These are phyloP conservation scores for Abortiporus biennis DNA, from an alignment of 1,284 basidiomycete species.

Conservation along the genomic window DNA sequence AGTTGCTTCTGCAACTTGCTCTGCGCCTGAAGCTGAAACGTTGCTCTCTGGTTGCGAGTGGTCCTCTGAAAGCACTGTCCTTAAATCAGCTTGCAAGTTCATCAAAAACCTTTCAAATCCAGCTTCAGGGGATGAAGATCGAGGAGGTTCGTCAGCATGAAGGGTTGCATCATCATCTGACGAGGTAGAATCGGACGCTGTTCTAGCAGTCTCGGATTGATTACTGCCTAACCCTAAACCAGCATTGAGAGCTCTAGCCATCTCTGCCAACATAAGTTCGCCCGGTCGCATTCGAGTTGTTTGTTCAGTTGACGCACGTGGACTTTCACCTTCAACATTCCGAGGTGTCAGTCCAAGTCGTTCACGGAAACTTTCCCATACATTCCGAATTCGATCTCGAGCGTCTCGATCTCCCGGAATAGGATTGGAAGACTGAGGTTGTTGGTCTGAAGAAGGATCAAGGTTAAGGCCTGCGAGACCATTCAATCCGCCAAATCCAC, in stretches of 20 bases:
- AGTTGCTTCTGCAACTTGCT: neutral
- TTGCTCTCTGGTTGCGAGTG: constrained; percentile 3
- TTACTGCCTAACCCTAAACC: constrained; percentile 45
- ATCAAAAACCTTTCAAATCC: constrained; percentile 73
- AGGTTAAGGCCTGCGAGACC: constrained; percentile 17
- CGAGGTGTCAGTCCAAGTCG: constrained; percentile 42
- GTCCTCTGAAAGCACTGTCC: constrained; percentile 43
- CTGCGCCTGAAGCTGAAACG: constrained; percentile 8
- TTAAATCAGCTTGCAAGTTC: constrained; percentile 65
- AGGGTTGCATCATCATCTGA: constrained; percentile 6
- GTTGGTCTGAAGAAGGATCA: constrained; percentile 34
- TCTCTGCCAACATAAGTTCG: constrained; percentile 64
- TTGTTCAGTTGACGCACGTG: constrained; percentile 9
- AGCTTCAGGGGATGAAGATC: constrained; percentile 48
- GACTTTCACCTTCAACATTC: constrained; percentile 7
- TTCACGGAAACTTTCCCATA: constrained; percentile 62
- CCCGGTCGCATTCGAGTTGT: constrained; percentile 21
- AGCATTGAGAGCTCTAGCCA: constrained; percentile 70
- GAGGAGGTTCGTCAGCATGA: constrained; percentile 9
- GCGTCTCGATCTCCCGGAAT: constrained; percentile 3
- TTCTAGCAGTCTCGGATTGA: neutral
- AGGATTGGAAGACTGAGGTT: constrained; percentile 36
- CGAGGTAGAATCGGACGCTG: neutral
- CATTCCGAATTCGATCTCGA: constrained; percentile 23
- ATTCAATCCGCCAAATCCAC: constrained; percentile 20